phyloP scores from a whole-genome alignment of 2,329 filamentous ascomycete genomes.

The Venturia effusa region DNA sequence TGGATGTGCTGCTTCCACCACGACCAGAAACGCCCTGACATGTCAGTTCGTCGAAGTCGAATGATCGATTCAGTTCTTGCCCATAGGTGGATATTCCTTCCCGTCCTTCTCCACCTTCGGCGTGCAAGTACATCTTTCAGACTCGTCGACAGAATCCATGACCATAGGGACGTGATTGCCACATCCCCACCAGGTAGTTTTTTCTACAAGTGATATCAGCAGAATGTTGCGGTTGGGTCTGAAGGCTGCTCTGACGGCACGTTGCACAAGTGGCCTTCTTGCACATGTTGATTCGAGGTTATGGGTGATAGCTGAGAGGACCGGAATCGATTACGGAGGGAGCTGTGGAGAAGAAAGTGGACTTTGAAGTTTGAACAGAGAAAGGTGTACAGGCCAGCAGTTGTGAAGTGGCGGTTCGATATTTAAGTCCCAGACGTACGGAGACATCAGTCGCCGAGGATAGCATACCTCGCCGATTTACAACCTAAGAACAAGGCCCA shows the following conservation, averaged over 20 bases:
- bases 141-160: conserved; percentile 47
- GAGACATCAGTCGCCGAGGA: neutral
- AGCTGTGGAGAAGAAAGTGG: neutral
- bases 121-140: conserved; percentile 54
- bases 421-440: neutral
- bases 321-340: neutral
- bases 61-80: conserved; percentile 29
- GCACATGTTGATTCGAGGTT: conserved; percentile 42
- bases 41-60: no score
- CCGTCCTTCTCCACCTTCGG: conserved; percentile 52
- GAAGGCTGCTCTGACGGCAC: conserved; percentile 42
- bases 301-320: neutral
- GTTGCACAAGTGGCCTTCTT: conserved; percentile 50
- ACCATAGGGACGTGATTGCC: conserved; percentile 50
- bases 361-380: neutral
- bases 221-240: neutral
- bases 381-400: neutral
- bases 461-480: neutral
- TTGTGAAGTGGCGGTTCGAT: neutral
- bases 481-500: neutral
- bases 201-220: conserved; percentile 33
- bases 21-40: conserved; percentile 8
- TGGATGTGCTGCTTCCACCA: conserved; percentile 5
- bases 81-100: conserved; percentile 53
- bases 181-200: conserved; percentile 55